Evolutionary conservation across 2,329 filamentous ascomycete genomes (phyloP).

Genomic region (Colletotrichum simmondsii): DNA sequence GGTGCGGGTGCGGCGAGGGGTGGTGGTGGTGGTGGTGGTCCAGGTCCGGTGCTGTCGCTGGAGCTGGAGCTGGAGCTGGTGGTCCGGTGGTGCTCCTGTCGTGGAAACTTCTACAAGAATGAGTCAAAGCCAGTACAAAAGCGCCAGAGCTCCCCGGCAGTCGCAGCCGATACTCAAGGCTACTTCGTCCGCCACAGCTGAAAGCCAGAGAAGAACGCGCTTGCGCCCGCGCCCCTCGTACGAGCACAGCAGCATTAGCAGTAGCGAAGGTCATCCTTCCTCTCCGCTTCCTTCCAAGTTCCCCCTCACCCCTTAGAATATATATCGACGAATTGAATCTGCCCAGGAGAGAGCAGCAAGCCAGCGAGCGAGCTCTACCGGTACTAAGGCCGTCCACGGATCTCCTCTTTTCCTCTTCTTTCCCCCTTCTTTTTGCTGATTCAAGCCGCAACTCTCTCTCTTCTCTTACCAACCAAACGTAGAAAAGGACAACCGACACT

Average conservation of each 20-base stretch:
- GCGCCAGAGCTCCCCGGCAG: constrained; percentile 40
- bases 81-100: constrained; percentile 32
- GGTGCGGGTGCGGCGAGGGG: neutral
- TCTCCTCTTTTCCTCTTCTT: constrained; percentile 15
- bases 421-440: neutral
- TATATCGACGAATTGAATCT: constrained; percentile 19
- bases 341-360: neutral
- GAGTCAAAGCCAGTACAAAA: constrained; percentile 53
- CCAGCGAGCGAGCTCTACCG: too few relatives aligned
- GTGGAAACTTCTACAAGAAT: constrained; percentile 59
- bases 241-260: constrained; percentile 17
- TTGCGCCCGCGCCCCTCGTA: constrained; percentile 28
- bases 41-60: constrained; percentile 27
- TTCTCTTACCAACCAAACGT: neutral
- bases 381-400: neutral
- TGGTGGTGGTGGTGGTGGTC: constrained; percentile 21
- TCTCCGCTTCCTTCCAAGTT: constrained; percentile 17
- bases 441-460: neutral
- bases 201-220: constrained; percentile 33
- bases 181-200: constrained; percentile 37
- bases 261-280: neutral
- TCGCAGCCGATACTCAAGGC: constrained; percentile 35
- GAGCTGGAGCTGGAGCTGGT: neutral
- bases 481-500: neutral
- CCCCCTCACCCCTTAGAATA: constrained; percentile 25